These are phyloP conservation scores for Datura wrightii DNA, from an alignment of 257 asterid genomes.

Conservation along the genomic window DNA sequence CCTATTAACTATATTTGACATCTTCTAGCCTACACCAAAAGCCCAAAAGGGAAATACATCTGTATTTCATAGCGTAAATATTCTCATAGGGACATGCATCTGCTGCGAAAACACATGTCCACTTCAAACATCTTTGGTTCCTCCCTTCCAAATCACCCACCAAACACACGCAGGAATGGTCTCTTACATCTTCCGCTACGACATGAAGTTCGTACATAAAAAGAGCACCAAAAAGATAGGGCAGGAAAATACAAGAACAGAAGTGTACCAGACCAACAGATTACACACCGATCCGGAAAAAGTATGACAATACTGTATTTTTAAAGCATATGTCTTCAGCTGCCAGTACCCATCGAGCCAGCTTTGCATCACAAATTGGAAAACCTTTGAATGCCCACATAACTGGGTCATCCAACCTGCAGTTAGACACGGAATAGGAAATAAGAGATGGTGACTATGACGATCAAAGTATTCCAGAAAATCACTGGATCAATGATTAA, in stretches of 20 bases:
- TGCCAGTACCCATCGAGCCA: conserved; percentile 92
- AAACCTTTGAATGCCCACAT: conserved; percentile 93
- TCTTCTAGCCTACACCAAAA: not conserved
- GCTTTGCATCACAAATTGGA: conserved; percentile 66
- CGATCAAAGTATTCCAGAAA: not conserved
- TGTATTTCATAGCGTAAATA: not conserved
- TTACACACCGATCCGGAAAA: conserved; percentile 85
- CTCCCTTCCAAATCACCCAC: not conserved
- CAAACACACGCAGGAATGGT: not conserved
- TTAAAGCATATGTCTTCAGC: conserved; percentile 98
- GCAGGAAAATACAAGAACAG: not conserved
- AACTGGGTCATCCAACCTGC: conserved; percentile 95
- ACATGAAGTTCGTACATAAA: not conserved
- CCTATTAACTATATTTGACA: not conserved
- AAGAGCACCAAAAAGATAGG: not conserved
- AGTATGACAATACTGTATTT: conserved; percentile 70
- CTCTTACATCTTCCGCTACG: not conserved
- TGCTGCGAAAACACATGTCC: not conserved
- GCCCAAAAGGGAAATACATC: not conserved
- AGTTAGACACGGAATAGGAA: conserved; percentile 28
- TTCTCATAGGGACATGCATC: not conserved
- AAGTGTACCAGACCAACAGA: conserved; percentile 35
- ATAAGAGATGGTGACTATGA: not conserved
- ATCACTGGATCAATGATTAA: not conserved
- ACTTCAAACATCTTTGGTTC: not conserved